Base-by-base conservation (phyloP, 345 rosid genomes). In the Stellera chamaejasme region DNA sequence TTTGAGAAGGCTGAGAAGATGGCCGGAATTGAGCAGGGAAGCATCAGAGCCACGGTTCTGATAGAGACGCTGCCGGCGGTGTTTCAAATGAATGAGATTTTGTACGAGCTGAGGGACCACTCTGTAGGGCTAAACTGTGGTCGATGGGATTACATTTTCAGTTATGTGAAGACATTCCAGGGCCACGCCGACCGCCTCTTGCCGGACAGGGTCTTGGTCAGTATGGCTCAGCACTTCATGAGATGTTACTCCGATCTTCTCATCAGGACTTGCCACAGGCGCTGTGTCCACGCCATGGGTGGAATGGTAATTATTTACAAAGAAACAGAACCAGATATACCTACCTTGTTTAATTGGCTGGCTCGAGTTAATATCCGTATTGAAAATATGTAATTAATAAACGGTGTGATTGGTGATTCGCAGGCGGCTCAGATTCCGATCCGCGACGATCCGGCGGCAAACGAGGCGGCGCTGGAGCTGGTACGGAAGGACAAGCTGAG, bases 341-440 rank as follows among this genome's bases (percentile, higher is more conserved):
- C 27, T 56, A 39, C 19, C 27, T 36, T 25, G 27, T 14, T 55
- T n/a, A n/a, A n/a, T 43, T 16, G 28, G 11, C 6, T 32, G 39
- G 5, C 39, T 32, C 7, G 8, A 8, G 39, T 8, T 32, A 5
- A 32, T 8, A n/a, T 32, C 2, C 2, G 39, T 32, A 5, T 32
- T 8, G 39, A 4, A 32, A 32, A 32, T 0, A 26, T 15, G 13
- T 25, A 26, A 16, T 2, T 16, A 13, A 27, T 15, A 46, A 19
- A 19, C 23, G 46, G 25, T 43, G 45, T 63, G 15, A 36, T 45
- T 58, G 14, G 32, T 69, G 28, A 46, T 46, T 46, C 48, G 58
- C 93, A 92, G 96, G 96, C 96, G 9, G 97, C 97, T 59, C 99
- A 89, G 65, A 89, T 87, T 72, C 99, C 96, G 0, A 83, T 89